Evolutionary conservation across 495 filamentous ascomycete genomes (phyloP).

Genomic region (Lepidopterella palustris): DNA sequence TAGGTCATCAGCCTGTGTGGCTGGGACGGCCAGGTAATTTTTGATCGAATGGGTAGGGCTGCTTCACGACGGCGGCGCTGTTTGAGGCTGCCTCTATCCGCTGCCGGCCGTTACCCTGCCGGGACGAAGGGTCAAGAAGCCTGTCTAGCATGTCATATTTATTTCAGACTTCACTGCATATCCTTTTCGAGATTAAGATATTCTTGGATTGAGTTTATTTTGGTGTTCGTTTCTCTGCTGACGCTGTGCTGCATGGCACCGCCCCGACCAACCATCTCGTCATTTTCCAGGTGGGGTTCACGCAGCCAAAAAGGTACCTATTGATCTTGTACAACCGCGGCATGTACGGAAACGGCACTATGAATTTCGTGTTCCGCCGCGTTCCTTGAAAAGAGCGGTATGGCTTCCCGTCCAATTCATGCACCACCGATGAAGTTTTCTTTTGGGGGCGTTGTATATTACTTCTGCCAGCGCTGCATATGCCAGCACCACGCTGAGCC

Average conservation of each 20-base stretch:
- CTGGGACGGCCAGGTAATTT: background rate
- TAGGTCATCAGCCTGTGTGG: slow-evolving; percentile 1
- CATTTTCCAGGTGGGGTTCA: background rate
- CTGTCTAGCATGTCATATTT: too few species aligned
- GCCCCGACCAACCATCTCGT: background rate
- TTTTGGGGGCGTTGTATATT: slow-evolving; percentile 18
- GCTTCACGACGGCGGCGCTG: background rate
- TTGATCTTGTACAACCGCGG: background rate
- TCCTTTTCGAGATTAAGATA: background rate
- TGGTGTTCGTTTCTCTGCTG: background rate
- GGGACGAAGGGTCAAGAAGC: too few species aligned
- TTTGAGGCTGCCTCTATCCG: background rate
- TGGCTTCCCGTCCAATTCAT: slow-evolving; percentile 2
- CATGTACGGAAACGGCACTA: too few species aligned
- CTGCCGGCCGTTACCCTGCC: too few species aligned
- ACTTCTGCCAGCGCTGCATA: slow-evolving; percentile 10
- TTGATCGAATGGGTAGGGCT: background rate
- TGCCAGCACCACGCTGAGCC: background rate
- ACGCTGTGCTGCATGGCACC: slow-evolving; percentile 1
- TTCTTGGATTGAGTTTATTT: background rate
- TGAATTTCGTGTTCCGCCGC: slow-evolving; percentile 1
- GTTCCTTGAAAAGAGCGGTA: slow-evolving; percentile 25
- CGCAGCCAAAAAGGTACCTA: background rate
- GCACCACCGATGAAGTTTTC: slow-evolving; percentile 2
- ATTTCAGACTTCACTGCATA: background rate